Evolutionary conservation across 768 basidiomycete genomes (phyloP).

Genomic region (Trametopsis cervina): DNA sequence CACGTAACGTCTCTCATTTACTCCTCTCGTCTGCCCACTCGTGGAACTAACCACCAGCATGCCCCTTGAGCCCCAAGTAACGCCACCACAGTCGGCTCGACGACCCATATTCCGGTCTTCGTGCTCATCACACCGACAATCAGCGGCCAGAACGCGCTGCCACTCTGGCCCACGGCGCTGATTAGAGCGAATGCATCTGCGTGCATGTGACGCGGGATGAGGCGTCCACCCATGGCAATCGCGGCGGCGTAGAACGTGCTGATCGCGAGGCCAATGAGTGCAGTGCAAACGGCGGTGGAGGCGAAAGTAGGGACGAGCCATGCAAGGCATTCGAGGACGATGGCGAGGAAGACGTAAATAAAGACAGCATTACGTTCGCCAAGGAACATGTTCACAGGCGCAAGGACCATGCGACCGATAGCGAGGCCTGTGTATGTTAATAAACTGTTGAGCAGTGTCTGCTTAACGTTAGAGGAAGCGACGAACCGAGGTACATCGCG

Average conservation of each 20-base stretch:
- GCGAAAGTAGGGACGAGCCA: slow-evolving; percentile 21
- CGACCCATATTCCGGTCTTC: slow-evolving; percentile 24
- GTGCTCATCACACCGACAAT: slow-evolving; percentile 23
- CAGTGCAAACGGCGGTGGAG: slow-evolving; percentile 23
- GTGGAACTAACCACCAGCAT: slow-evolving; percentile 21
- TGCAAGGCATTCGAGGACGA: slow-evolving; percentile 23
- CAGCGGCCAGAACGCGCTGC: slow-evolving; percentile 24
- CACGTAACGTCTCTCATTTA: no score
- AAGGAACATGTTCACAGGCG: slow-evolving; percentile 20
- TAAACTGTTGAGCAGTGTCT: not conserved
- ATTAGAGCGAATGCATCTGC: slow-evolving; percentile 25
- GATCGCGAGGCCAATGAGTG: slow-evolving; percentile 25
- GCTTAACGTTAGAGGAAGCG: not conserved
- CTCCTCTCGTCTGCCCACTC: slow-evolving; percentile 12
- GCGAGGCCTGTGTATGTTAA: slow-evolving; percentile 18
- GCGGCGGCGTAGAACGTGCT: slow-evolving; percentile 25
- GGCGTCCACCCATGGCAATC: slow-evolving; percentile 18
- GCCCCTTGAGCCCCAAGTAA: slow-evolving; percentile 21
- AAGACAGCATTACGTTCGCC: slow-evolving; percentile 24
- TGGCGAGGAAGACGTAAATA: slow-evolving; percentile 21
- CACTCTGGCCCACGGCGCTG: slow-evolving; percentile 24
- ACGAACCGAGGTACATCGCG: slow-evolving; percentile 21
- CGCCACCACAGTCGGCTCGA: slow-evolving; percentile 23
- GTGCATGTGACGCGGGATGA: slow-evolving; percentile 23
- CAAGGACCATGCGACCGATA: slow-evolving; percentile 22